Conservation (phyloP, 495 filamentous ascomycete genomes). For the Usnea hakonensis region DNA sequence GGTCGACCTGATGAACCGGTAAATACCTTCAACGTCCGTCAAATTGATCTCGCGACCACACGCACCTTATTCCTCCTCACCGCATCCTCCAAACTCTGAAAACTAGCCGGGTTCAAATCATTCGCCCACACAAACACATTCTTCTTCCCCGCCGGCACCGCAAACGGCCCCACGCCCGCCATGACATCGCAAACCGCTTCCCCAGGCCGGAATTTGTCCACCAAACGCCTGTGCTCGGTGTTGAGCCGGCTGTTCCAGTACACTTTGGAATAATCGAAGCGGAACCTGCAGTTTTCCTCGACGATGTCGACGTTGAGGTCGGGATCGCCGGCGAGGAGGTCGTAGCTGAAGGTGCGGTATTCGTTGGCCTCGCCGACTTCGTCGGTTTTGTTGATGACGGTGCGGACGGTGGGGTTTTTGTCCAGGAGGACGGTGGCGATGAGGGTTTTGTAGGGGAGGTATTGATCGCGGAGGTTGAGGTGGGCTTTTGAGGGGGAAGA, state of each 20-base stretch:
- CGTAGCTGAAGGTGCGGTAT: conserved; percentile 89
- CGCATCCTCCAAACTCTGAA: conserved; percentile 58
- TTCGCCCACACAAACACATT: conserved; percentile 94
- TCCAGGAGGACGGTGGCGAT: conserved; percentile 79
- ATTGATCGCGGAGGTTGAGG: conserved; percentile 77
- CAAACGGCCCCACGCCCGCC: conserved; percentile 95
- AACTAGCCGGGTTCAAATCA: conserved; percentile 90
- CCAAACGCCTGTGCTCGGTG: conserved; percentile 76
- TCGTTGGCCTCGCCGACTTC: conserved; percentile 75
- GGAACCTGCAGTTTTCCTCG: conserved; percentile 44
- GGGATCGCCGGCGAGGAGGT: conserved; percentile 73
- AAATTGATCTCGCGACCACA: background rate
- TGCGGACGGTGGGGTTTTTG: conserved; percentile 72
- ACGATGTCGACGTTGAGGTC: conserved; percentile 71
- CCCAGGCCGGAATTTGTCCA: conserved; percentile 67
- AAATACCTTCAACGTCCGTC: background rate
- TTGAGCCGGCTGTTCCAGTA: conserved; percentile 95
- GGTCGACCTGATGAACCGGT: conserved; percentile 41
- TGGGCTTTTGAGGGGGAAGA: conserved; percentile 46
- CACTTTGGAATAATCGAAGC: conserved; percentile 61
- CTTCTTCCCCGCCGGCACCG: conserved; percentile 82
- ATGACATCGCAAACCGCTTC: conserved; percentile 95
- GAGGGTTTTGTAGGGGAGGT: conserved; percentile 70
- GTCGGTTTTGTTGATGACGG: conserved; percentile 94
- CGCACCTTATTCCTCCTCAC: conserved; percentile 68